Base-by-base conservation (phyloP, 2,329 filamentous ascomycete genomes). In the Calonectria naviculata region DNA sequence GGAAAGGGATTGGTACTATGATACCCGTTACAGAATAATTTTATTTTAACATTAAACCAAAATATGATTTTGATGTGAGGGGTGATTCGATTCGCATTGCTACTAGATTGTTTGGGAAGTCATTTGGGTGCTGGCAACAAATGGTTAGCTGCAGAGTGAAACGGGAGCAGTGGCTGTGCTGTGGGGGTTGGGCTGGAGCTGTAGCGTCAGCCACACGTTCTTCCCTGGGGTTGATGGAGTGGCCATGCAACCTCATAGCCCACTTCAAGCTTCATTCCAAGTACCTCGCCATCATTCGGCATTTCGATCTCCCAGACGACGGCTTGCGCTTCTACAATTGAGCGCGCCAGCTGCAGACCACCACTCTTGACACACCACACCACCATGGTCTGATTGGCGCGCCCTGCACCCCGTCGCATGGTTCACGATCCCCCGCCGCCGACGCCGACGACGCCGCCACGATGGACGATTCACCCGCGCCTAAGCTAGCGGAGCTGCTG, bases 401-500 rank as follows among this genome's bases (percentile, higher is more conserved):
- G 56, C 56, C 67, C 66, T 58, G 61, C 62, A 65, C 26, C 24
- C 73, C 73, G 75, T 76, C 73, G 72, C 70, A 73, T 75, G 74
- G 68, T 74, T 68, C 66, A 73, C 65, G 61, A 70, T 58, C 58
- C 69, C 58, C 68, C 58, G 58, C 70, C 73, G 58, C 70, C 75
- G 73, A 62, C 71, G 60, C 71, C 73, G 24, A 46, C 54, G 36
- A 54, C 63, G 71, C 74, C 65, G 68, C 73, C 74, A 76, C 71
- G 63, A 84, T 84, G 83, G 83, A 84, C 76, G 93, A 90, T 86
- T 89, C 92, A 77, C 89, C 90, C 70, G 90, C 90, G 56, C 91
- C 94, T 82, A 95, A 95, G 87, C 92, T 99, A 82, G 91, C 95
- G 76, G 96, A 98, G 87, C 91, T 98, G 73, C 92, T 99, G 76